Evolutionary conservation across 2,329 filamentous ascomycete species (phyloP).

Genomic region (Microcera coccophila): DNA sequence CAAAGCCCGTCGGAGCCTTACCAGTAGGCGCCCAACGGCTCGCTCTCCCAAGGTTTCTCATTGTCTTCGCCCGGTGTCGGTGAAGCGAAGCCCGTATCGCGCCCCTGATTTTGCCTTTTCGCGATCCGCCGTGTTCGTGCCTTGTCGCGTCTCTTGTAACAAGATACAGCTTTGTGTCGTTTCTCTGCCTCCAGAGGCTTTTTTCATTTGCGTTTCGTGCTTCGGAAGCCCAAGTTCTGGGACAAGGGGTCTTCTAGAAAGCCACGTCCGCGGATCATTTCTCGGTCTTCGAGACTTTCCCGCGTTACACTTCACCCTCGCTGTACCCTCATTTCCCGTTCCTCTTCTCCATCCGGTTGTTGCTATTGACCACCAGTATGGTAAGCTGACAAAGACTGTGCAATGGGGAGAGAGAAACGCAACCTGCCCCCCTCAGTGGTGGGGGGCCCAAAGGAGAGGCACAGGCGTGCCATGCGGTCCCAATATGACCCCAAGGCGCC

Average conservation of each 20-base stretch:
- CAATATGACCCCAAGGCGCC: conserved; percentile 34
- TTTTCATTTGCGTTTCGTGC: neutral
- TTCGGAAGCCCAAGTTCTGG: neutral
- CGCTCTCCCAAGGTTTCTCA: conserved; percentile 21
- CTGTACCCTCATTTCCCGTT: too few relatives aligned
- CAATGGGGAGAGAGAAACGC: conserved; percentile 38
- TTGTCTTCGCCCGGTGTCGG: conserved; percentile 19
- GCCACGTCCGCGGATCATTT: neutral
- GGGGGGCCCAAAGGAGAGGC: conserved; percentile 35
- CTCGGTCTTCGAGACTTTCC: neutral
- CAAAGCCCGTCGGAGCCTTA: conserved; percentile 26
- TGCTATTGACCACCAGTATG: conserved; percentile 21
- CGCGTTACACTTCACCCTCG: too few relatives aligned
- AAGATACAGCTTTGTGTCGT: neutral
- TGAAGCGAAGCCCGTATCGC: conserved; percentile 13
- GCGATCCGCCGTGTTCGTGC: conserved; percentile 18
- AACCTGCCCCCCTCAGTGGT: conserved; percentile 28
- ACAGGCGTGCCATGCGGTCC: conserved; percentile 31
- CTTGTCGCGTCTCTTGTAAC: neutral
- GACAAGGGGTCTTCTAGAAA: neutral
- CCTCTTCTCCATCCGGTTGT: conserved; percentile 10
- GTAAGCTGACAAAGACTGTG: conserved; percentile 25
- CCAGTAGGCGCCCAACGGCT: conserved; percentile 28
- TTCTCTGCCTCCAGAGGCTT: neutral
- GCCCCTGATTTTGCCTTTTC: conserved; percentile 10